These are phyloP conservation scores for Coemansia sp. DNA, from an alignment of 192 early-diverging fungal species.

Conservation along the genomic window DNA sequence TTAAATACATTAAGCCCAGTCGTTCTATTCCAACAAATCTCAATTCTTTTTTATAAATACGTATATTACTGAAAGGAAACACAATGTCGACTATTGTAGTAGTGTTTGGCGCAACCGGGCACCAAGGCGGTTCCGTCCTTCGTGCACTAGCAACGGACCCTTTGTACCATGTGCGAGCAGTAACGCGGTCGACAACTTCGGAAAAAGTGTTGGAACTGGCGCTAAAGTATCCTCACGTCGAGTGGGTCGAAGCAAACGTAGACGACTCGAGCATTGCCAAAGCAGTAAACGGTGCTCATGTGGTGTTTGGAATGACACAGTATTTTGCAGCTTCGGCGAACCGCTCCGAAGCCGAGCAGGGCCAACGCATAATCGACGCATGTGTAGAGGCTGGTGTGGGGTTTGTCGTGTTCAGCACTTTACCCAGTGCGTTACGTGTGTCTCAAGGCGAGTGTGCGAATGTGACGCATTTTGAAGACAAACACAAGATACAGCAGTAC, in stretches of 20 bases:
- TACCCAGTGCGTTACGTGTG: slow-evolving; percentile 14
- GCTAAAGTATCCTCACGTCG: slow-evolving; percentile 10
- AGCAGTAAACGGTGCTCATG: slow-evolving; percentile 11
- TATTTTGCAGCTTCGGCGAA: slow-evolving; percentile 4
- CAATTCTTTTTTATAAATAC: neutral
- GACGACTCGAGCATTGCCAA: neutral
- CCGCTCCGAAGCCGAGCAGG: slow-evolving; percentile 6
- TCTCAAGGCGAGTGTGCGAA: slow-evolving; percentile 13
- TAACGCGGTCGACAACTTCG: slow-evolving; percentile 13
- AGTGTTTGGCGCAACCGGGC: slow-evolving; percentile 27
- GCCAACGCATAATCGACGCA: slow-evolving; percentile 14
- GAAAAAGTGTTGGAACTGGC: slow-evolving; percentile 5
- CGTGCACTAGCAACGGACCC: slow-evolving; percentile 10
- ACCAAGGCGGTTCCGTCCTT: slow-evolving; percentile 28
- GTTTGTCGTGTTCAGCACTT: slow-evolving; percentile 21
- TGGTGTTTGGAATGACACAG: slow-evolving; percentile 32
- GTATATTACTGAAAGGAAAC: neutral
- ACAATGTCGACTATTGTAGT: slow-evolving; percentile 9
- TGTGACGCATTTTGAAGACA: slow-evolving; percentile 25
- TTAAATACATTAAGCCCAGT: no score
- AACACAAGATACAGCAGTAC: slow-evolving; percentile 21
- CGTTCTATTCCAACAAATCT: neutral
- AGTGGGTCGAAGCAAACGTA: slow-evolving; percentile 16
- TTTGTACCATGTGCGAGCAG: slow-evolving; percentile 14
- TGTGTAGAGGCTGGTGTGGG: slow-evolving; percentile 7